These are phyloP conservation scores for Protea cynaroides DNA, from an alignment of 164 flowering plant species.

Conservation along the genomic window DNA sequence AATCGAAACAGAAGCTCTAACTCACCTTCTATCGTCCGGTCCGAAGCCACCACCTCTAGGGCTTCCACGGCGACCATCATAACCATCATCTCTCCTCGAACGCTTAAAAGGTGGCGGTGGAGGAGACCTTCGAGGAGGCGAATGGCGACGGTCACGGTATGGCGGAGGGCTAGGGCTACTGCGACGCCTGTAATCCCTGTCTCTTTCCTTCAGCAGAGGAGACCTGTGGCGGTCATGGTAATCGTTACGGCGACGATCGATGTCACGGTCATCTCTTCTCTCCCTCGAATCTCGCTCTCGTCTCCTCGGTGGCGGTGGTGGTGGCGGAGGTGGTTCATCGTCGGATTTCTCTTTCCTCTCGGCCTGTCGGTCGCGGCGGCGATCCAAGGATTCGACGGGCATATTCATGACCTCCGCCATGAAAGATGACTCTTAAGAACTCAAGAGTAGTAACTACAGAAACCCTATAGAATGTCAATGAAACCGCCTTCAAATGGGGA, in stretches of 20 bases:
- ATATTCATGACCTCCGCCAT: conserved; percentile 81
- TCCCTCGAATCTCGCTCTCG: conserved; percentile 52
- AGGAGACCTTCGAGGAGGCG: conserved; percentile 46
- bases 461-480: too few species aligned
- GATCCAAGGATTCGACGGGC: conserved; percentile 54
- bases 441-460: too few species aligned
- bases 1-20: background rate
- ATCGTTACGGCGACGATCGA: conserved; percentile 40
- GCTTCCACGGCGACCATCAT: conserved; percentile 48
- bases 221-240: conserved; percentile 47
- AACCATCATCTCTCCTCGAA: conserved; percentile 60
- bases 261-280: conserved; percentile 44
- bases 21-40: conserved; percentile 59
- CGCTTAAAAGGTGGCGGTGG: conserved; percentile 53
- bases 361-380: conserved; percentile 32
- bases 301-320: conserved; percentile 25
- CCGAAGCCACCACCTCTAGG: conserved; percentile 62
- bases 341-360: conserved; percentile 29
- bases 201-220: conserved; percentile 41
- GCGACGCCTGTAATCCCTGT: conserved; percentile 57
- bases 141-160: conserved; percentile 51
- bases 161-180: conserved; percentile 51
- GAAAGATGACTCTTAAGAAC: background rate
- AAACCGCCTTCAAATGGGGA: too few species aligned
- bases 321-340: conserved; percentile 13